Evolutionary conservation across 2,329 filamentous ascomycete species (phyloP), one percentile per base, ranked within the genome.

Genomic region (Pseudocercospora musae): DNA sequence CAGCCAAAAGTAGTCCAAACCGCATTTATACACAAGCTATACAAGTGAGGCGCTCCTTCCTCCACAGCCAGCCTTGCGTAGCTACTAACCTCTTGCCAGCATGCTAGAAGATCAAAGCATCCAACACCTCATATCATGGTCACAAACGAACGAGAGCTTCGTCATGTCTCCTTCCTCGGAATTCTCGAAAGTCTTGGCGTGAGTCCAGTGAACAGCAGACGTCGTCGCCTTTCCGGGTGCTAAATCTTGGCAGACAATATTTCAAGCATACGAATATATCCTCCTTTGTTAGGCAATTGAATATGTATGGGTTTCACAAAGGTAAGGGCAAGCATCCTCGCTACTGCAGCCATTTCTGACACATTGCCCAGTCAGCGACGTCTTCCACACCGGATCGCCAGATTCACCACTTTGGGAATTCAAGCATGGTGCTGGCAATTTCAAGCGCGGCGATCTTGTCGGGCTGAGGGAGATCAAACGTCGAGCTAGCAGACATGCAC

Each of bases 261-360:
- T 99, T 99, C 77, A 99, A 99, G 74, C 95, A 99, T 76, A 99
- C 94, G 70, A 99, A 99, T 74, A 96, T 98, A 64, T 98, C 95
- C 10, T 98, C 95, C 0, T 99, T 99, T 76, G 95, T 99, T 55
- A 87, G 95, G 54, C 95, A 99, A 79, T 80, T 99, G 56, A 99
- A 99, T 75, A 99, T 99, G 95, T 99, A 99, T 71, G 95, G 95
- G 6, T 99, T 99, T 77, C 95, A 99, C 76, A 99, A 99, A 90
- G 93, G 93, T 96, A 77, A 55, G 75, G 11, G 8, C 48, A 29
- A 8, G 7, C 8, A 21, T 29, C 13, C 21, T n/a, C 31, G 37
- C 15, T 15, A 8, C 52, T 37, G 9, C 11, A 9, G 18, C 18
- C 23, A 29, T 20, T 27, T 27, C 62, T 63, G 20, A 63, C 40